Base-by-base conservation (phyloP, 768 basidiomycete genomes). In the Fomitopsis serialis region DNA sequence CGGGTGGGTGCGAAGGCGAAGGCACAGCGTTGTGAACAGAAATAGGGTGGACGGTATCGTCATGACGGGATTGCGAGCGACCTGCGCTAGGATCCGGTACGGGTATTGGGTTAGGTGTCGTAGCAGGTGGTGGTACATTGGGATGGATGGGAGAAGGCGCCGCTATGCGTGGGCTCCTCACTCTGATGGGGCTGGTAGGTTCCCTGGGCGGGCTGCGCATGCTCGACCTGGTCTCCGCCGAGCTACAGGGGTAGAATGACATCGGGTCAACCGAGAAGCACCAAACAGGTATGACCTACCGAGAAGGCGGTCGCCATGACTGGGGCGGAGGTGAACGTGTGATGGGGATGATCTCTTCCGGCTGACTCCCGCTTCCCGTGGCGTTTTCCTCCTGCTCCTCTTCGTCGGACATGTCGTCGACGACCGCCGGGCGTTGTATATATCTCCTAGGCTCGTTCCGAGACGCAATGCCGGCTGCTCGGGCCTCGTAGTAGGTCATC, bases 1-100 rank as follows among this genome's bases (percentile, higher is more conserved):
- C 47, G 19, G 66, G 62, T 3, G 66, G 64, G 44, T 77, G 69
- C 2, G 67, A 69, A 5, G 81, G 71, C 2, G 78, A 63, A 70
- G 71, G 21, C 66, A 70, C 27, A 59, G 56, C 49, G 51, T 70
- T 72, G 45, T 70, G 73, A 19, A 76, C 57, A 17, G 70, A 70
- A 25, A 68, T 65, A 2, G 60, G 60, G 42, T 10, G 2, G 45
- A 48, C 23, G 50, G 44, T 9, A 3, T n/a, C 37, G 22, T 47
- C 45, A 12, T 37, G 21, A 8, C 45, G 52, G 6, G 37, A 40
- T 40, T 40, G 37, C 7, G 24, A 29, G 21, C 29, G 52, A 13
- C 45, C 13, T n/a, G 21, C n/a, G 52, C 45, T 47, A 9, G 50
- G 51, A 19, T 42, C 24, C 2, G 79, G 77, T 55, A 76, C 71